Conservation (phyloP, 495 filamentous ascomycete genomes). For the Acidiella bohemica region DNA sequence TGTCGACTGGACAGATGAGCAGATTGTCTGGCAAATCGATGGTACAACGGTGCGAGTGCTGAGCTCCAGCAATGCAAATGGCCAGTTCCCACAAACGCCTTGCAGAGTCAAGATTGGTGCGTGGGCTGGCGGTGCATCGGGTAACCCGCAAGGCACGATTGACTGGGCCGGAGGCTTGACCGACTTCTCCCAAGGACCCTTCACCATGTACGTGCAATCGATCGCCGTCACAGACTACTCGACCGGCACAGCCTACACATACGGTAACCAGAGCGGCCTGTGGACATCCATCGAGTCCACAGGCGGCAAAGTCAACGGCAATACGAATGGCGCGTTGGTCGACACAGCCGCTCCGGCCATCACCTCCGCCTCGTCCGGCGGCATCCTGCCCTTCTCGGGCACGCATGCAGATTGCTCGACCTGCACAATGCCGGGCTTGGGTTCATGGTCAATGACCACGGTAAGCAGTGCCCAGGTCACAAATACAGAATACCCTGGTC, state of each 20-base stretch:
- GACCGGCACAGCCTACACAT: constrained; percentile 68
- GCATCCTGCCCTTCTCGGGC: constrained; percentile 50
- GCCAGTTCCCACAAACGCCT: constrained; percentile 81
- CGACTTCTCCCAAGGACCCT: constrained; percentile 68
- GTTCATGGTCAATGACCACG: constrained; percentile 14
- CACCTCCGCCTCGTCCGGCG: constrained; percentile 40
- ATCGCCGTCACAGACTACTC: constrained; percentile 79
- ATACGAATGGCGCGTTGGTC: constrained; percentile 34
- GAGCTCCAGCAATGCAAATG: constrained; percentile 42
- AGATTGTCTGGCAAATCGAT: constrained; percentile 73
- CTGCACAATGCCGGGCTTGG: constrained; percentile 34
- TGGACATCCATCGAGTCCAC: constrained; percentile 68
- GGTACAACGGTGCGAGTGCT: constrained; percentile 56
- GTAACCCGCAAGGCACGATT: constrained; percentile 63
- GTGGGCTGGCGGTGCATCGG: constrained; percentile 74
- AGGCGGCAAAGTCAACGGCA: constrained; percentile 52
- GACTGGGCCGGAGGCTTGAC: constrained; percentile 77
- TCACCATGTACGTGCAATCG: constrained; percentile 67
- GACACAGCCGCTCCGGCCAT: constrained; percentile 37
- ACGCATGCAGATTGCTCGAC: constrained; percentile 44
- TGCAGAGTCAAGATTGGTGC: constrained; percentile 75
- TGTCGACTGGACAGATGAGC: constrained; percentile 70
- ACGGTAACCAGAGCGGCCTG: constrained; percentile 58
- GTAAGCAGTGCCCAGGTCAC: constrained; percentile 29
- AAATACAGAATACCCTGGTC: constrained; percentile 36